phyloP scores from a whole-genome alignment of 2,329 filamentous ascomycete species.

The Sporothrix phasma region DNA sequence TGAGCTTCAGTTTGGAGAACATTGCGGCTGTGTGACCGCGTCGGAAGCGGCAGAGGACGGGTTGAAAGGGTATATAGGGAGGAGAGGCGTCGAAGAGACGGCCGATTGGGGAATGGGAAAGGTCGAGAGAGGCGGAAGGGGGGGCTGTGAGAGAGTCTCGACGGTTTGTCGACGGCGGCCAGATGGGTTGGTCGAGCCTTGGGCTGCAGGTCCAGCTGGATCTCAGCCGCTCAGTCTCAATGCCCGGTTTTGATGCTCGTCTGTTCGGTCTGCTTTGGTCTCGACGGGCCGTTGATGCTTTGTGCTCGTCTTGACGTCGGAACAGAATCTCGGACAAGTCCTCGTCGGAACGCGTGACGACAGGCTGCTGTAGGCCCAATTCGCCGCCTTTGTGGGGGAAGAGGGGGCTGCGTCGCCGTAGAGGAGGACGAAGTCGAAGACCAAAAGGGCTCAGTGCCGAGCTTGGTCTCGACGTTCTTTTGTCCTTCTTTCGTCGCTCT shows the following conservation, averaged over 20 bases:
- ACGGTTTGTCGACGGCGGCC: background rate
- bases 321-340: background rate
- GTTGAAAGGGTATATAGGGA: background rate
- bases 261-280: background rate
- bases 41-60: background rate
- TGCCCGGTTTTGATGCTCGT: background rate
- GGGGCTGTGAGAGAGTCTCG: background rate
- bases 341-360: background rate
- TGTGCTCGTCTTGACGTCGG: background rate
- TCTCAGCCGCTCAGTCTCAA: background rate
- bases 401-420: background rate
- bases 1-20: conserved; percentile 23
- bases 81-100: background rate
- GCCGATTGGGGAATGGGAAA: background rate
- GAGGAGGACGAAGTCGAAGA: background rate
- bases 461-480: background rate
- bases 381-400: background rate
- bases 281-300: background rate
- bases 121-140: background rate
- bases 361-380: background rate
- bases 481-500: no score
- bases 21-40: conserved; percentile 14
- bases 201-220: background rate
- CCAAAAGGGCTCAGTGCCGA: background rate
- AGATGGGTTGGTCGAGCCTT: background rate